Base-by-base conservation (phyloP, 2,329 filamentous ascomycete genomes). In the Colletotrichum sojae region DNA sequence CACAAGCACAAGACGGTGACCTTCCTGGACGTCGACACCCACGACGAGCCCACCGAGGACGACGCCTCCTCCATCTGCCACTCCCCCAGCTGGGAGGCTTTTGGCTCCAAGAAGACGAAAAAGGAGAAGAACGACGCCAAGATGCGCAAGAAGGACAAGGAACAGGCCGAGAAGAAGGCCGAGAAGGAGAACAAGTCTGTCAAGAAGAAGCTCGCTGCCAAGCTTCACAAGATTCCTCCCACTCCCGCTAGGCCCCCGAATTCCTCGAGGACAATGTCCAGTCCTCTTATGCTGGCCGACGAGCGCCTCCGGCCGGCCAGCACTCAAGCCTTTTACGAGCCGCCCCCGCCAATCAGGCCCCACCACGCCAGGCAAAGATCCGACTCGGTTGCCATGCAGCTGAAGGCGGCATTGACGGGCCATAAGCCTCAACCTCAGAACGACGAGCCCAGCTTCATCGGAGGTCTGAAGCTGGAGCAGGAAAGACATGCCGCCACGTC, bases 31-130 rank as follows among this genome's bases (percentile, higher is more conserved):
- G 77, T 78, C 6, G 75, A 78, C 68, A 76, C 62, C 18, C 72
- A 76, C 31, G 77, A 77, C 46, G 76, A 78, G 27, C 66, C 73
- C n/a, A 76, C 78, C 70, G 84, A 82, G 3, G 83, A 83, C 56
- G 77, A 83, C 55, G 84, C 83, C 4, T 85, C 83, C 13, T 78
- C 79, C 0, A 87, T 90, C 62, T 91, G 89, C 70, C 86, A 89
- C 63, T 90, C 89, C 1, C 89, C 89, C 2, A 89, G 84, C 63
- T 90, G 89, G 89, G 88, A 89, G 71, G 84, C 86, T 22, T 87
- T 87, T 72, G 82, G 83, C 3, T 83, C 84, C 20, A 84, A 81
- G 71, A 88, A 86, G 73, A 86, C 83, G 74, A 86, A 84, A 74
- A 85, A 88, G 71, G 87, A 85, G 75, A 87, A 85, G 73, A 78